These are phyloP conservation scores for Fusarium protoensiforme DNA, from an alignment of 2,329 filamentous ascomycete species.

Conservation along the genomic window DNA sequence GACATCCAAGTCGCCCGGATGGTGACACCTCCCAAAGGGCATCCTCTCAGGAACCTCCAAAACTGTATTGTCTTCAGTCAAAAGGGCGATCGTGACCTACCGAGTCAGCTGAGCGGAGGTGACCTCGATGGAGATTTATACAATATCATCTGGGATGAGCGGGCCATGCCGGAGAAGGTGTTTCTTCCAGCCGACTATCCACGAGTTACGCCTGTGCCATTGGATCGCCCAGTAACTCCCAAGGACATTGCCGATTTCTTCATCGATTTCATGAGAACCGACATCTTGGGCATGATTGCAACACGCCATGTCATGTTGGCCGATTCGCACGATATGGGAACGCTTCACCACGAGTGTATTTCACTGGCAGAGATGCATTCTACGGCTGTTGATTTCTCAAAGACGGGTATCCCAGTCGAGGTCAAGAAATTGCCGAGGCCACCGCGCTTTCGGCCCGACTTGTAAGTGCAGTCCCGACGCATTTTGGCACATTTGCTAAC, in stretches of 20 bases:
- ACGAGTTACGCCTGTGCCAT: conserved; percentile 63
- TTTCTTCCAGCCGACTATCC: conserved; percentile 78
- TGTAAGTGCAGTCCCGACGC: conserved; percentile 53
- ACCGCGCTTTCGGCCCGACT: conserved; percentile 61
- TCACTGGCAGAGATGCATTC: conserved; percentile 73
- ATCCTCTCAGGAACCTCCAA: conserved; percentile 69
- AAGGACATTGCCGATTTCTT: conserved; percentile 85
- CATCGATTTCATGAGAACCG: conserved; percentile 78
- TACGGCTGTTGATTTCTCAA: conserved; percentile 79
- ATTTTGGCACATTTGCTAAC: neutral
- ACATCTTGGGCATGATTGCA: conserved; percentile 74
- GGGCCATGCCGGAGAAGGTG: conserved; percentile 54
- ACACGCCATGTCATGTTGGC: conserved; percentile 72
- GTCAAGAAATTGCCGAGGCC: conserved; percentile 55
- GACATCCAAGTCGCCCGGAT: conserved; percentile 77
- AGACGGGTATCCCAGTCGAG: conserved; percentile 73
- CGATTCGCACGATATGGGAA: conserved; percentile 66
- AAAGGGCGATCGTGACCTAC: conserved; percentile 76
- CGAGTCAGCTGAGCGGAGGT: conserved; percentile 82
- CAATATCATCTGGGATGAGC: conserved; percentile 78
- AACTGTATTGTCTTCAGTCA: conserved; percentile 87
- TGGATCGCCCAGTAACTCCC: conserved; percentile 68
- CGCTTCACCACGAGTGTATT: conserved; percentile 61
- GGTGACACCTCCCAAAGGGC: conserved; percentile 67
- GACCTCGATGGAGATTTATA: conserved; percentile 88